Evolutionary conservation across 1,139 yeast species (phyloP).

Genomic region (Candida sp.): DNA sequence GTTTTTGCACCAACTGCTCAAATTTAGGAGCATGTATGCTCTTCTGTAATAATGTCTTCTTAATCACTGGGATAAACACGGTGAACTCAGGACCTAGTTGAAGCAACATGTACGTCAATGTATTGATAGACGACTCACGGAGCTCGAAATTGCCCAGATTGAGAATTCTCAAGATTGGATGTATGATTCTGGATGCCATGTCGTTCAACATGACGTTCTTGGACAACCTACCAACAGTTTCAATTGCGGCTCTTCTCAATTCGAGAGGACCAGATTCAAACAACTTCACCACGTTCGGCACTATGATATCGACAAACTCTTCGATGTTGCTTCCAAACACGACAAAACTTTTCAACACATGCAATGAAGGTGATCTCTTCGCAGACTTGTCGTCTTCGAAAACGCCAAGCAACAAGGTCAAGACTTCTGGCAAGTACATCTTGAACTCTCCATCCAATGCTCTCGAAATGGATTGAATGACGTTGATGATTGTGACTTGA

Average conservation of each 20-base stretch:
- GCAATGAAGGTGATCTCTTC: conserved; percentile 67
- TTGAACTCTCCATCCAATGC: conserved; percentile 95
- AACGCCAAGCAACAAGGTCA: conserved; percentile 77
- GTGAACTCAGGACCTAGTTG: conserved; percentile 87
- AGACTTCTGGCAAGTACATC: conserved; percentile 75
- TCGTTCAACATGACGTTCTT: conserved; percentile 77
- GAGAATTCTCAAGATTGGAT: conserved; percentile 80
- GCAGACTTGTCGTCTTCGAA: conserved; percentile 78
- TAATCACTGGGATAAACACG: conserved; percentile 87
- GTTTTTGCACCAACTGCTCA: conserved; percentile 79
- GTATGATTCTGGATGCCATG: conserved; percentile 90
- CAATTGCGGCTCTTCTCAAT: conserved; percentile 78
- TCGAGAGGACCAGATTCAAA: conserved; percentile 70
- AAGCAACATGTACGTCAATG: conserved; percentile 75
- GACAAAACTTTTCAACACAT: conserved; percentile 86
- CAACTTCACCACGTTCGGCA: conserved; percentile 83
- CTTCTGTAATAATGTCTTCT: conserved; percentile 65
- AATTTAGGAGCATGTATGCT: conserved; percentile 76
- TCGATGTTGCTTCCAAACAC: conserved; percentile 89
- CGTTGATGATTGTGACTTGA: conserved; percentile 78
- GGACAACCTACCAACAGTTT: conserved; percentile 83
- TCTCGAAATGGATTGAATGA: conserved; percentile 83
- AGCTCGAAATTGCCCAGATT: conserved; percentile 65
- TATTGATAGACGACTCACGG: conserved; percentile 69
- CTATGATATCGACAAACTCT: conserved; percentile 83